phyloP scores from a whole-genome alignment of 2,329 filamentous ascomycete genomes.

The Neofusicoccum cordaticola region DNA sequence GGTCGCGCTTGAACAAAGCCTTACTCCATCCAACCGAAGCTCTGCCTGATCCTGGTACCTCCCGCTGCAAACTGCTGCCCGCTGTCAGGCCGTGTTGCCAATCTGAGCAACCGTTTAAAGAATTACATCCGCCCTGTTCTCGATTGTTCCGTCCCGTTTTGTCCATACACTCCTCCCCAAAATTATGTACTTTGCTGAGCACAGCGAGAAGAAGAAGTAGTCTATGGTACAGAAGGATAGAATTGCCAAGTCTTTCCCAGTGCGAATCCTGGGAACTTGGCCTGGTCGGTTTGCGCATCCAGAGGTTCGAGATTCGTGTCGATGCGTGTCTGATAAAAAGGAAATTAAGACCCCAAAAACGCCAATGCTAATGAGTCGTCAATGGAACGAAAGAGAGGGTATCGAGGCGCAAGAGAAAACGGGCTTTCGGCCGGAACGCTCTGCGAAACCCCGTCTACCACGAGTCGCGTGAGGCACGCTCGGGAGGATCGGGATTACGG shows the following conservation, averaged over 20 bases:
- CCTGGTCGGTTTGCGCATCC: constrained; percentile 10
- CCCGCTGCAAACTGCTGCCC: background rate
- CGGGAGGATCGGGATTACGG: constrained; percentile 32
- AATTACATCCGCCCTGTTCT: background rate
- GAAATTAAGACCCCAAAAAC: constrained; percentile 5
- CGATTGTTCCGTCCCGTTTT: background rate
- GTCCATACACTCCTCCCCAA: background rate
- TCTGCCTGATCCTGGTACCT: background rate
- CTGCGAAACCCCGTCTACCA: background rate
- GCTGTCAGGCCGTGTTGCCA: background rate
- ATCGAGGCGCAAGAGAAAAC: constrained; percentile 7
- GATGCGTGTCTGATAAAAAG: constrained; percentile 1
- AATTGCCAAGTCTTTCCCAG: constrained; percentile 5
- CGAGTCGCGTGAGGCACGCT: constrained; percentile 5
- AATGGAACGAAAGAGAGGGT: constrained; percentile 11
- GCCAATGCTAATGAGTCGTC: constrained; percentile 19
- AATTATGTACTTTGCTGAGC: constrained; percentile 15
- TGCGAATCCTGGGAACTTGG: background rate
- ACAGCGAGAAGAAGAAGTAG: constrained; percentile 9
- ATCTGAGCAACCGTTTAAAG: background rate
- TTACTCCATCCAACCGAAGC: background rate
- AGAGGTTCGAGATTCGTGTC: constrained; percentile 1
- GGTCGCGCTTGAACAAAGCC: background rate
- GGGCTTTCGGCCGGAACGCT: constrained; percentile 8
- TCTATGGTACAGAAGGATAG: constrained; percentile 18